Percentiles rank a stretch among this genome's conserved stretches.
Evolutionary conservation across 768 basidiomycete genomes (phyloP).

Genomic region (Goffeauzyma gilvescens): DNA sequence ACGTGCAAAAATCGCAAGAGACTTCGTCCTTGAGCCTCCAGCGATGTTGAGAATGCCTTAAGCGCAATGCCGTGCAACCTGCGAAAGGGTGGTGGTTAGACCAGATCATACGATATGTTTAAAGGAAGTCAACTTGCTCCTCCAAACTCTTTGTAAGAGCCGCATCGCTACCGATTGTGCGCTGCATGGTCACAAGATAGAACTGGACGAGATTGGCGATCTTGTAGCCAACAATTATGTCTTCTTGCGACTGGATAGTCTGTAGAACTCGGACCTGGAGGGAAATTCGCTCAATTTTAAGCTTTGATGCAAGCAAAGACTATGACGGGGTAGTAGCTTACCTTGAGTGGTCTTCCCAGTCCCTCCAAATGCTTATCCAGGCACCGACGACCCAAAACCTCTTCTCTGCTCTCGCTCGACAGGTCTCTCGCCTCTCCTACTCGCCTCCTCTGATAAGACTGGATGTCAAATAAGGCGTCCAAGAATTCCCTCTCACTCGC

Average conservation of each 20-base stretch:
- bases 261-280: constrained; percentile 69
- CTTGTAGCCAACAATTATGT: constrained; percentile 75
- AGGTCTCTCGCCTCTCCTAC: constrained; percentile 45
- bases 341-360: constrained; percentile 73
- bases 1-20: constrained; percentile 38
- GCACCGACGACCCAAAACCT: constrained; percentile 58
- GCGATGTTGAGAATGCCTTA: constrained; percentile 68
- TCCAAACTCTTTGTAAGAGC: constrained; percentile 53
- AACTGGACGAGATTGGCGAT: constrained; percentile 90
- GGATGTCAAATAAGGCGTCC: constrained; percentile 62
- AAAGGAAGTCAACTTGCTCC: constrained; percentile 41
- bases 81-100: background rate
- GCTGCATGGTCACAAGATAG: constrained; percentile 76
- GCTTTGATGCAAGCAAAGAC: background rate
- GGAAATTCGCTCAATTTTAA: too few relatives aligned
- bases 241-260: constrained; percentile 81
- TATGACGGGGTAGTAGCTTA: constrained; percentile 32
- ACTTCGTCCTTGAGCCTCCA: constrained; percentile 61
- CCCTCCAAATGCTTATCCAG: constrained; percentile 68
- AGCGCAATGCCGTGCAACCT: constrained; percentile 69
- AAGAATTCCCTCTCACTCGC: constrained; percentile 89
- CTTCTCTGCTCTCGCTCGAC: constrained; percentile 38
- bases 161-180: constrained; percentile 74
- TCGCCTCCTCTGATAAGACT: constrained; percentile 47
- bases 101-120: background rate